Evolutionary conservation across 495 filamentous ascomycete genomes (phyloP).

Genomic region (Neurospora cerealis): DNA sequence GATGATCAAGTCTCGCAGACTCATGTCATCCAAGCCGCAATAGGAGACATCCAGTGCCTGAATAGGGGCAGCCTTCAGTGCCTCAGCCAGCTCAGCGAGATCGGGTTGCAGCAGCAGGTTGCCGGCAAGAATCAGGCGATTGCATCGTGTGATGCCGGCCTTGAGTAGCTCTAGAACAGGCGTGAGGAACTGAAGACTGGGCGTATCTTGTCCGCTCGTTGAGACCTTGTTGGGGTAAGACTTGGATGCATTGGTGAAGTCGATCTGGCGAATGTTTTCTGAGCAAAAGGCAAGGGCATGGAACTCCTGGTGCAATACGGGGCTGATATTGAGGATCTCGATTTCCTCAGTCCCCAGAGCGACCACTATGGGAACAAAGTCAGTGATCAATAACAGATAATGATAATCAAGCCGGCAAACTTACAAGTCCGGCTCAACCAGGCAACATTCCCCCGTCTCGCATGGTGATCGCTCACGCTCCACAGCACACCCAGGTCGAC

Average conservation of each 20-base stretch:
- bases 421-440: slow-evolving; percentile 23
- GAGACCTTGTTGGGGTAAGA: slow-evolving; percentile 4
- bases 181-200: slow-evolving; percentile 19
- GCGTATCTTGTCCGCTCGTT: background rate
- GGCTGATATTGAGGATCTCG: slow-evolving; percentile 25
- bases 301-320: slow-evolving; percentile 36
- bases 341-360: slow-evolving; percentile 22
- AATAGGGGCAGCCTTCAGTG: slow-evolving; percentile 15
- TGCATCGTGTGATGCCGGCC: slow-evolving; percentile 21
- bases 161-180: slow-evolving; percentile 22
- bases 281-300: slow-evolving; percentile 37
- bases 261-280: slow-evolving; percentile 33
- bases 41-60: slow-evolving; percentile 21
- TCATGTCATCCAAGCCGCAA: slow-evolving; percentile 20
- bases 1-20: slow-evolving; percentile 27
- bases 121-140: slow-evolving; percentile 17
- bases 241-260: slow-evolving; percentile 27
- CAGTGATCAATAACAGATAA: background rate
- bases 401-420: background rate
- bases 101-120: slow-evolving; percentile 16
- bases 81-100: slow-evolving; percentile 21
- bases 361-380: slow-evolving; percentile 11
- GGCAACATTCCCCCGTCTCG: slow-evolving; percentile 16
- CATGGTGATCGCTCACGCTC: slow-evolving; percentile 20
- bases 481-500: slow-evolving; percentile 47